These are phyloP conservation scores for Sarocladium oryzae DNA, from an alignment of 2,329 filamentous ascomycete genomes.

Conservation along the genomic window DNA sequence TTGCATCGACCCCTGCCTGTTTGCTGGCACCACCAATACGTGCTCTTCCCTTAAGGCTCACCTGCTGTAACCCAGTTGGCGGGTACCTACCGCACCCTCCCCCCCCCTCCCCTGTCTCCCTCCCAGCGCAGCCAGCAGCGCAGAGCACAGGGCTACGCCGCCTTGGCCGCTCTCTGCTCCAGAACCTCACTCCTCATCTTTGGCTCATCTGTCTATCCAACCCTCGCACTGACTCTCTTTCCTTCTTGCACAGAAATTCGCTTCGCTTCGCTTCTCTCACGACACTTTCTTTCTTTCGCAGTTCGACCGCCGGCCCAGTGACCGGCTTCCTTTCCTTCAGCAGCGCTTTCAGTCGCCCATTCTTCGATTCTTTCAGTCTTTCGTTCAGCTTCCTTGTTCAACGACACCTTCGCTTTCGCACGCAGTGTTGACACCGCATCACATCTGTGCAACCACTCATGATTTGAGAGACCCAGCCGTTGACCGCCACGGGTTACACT, in stretches of 20 bases:
- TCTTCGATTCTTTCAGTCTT: constrained; percentile 2
- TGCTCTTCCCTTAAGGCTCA: background rate
- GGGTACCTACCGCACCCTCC: no score
- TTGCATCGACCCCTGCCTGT: constrained; percentile 4
- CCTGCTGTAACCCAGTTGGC: background rate
- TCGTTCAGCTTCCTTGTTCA: background rate
- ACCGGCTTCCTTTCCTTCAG: constrained; percentile 8
- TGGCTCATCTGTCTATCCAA: background rate
- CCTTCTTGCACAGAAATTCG: background rate
- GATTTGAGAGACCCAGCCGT: constrained; percentile 8
- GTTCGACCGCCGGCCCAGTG: background rate
- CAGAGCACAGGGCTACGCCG: background rate
- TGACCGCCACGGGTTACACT: constrained; percentile 7
- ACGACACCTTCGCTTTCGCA: background rate
- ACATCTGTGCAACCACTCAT: constrained; percentile 4
- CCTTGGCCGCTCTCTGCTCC: background rate
- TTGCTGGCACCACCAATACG: background rate
- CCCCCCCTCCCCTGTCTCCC: background rate
- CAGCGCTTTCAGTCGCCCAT: constrained; percentile 3
- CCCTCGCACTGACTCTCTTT: constrained; percentile 7
- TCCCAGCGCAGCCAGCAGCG: background rate
- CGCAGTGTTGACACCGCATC: background rate
- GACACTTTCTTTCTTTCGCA: constrained; percentile 3
- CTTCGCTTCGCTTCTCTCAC: constrained; percentile 1
- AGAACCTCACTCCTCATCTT: background rate